Conservation (phyloP, 495 filamentous ascomycete genomes). For the Penicillium manginii region DNA sequence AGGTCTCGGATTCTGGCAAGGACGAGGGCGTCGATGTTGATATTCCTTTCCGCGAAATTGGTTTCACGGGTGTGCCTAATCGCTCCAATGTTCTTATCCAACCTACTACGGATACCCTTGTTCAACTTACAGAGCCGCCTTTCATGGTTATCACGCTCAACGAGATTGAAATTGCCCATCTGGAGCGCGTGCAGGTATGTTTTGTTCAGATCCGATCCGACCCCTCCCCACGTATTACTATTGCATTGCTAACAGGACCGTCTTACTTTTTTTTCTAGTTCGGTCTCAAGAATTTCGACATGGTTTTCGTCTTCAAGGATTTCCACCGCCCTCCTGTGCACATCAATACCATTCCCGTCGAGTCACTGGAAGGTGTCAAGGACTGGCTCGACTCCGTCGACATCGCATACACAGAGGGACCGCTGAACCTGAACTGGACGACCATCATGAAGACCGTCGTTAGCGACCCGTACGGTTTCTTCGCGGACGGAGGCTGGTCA, state of each 20-base stretch:
- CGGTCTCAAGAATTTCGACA: conserved; percentile 98
- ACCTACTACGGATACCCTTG: conserved; percentile 96
- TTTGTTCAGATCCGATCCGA: neutral
- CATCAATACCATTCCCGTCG: conserved; percentile 98
- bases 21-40: conserved; percentile 86
- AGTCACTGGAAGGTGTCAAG: conserved; percentile 91
- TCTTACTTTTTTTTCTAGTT: conserved; percentile 54
- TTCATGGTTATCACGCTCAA: conserved; percentile 94
- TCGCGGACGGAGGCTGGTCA: conserved; percentile 91
- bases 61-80: conserved; percentile 94
- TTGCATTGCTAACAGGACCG: conserved; percentile 22
- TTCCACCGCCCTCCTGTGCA: conserved; percentile 85
- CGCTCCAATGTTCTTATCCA: conserved; percentile 93
- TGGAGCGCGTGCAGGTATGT: conserved; percentile 86
- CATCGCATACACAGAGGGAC: conserved; percentile 91
- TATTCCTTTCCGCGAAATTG: conserved; percentile 94
- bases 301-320: conserved; percentile 97
- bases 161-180: conserved; percentile 94
- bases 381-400: conserved; percentile 97
- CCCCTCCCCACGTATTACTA: no score
- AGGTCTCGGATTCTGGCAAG: conserved; percentile 90
- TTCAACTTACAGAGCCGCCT: conserved; percentile 94
- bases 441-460: conserved; percentile 99
- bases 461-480: conserved; percentile 91
- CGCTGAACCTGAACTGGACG: conserved; percentile 96